Conservation (phyloP, 495 filamentous ascomycete genomes). For the Penicillium robsamsonii region DNA sequence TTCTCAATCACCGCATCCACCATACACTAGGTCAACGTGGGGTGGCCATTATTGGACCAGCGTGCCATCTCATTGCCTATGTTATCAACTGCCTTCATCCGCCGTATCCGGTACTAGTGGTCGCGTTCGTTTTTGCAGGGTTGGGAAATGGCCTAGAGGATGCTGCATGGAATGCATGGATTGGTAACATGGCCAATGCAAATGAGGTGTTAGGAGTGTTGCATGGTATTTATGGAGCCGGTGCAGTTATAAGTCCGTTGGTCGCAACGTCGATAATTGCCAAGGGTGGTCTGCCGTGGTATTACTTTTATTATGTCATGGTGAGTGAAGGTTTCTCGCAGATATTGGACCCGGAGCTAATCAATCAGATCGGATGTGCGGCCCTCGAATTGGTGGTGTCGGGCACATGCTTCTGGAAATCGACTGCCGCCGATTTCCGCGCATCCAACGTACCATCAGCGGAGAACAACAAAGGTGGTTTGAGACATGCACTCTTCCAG, state of each 20-base stretch:
- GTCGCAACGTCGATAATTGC: slow-evolving; percentile 58
- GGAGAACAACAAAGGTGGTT: slow-evolving; percentile 44
- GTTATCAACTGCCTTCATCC: slow-evolving; percentile 58
- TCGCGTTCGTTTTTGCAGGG: slow-evolving; percentile 58
- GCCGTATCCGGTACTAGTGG: slow-evolving; percentile 57
- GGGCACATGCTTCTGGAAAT: slow-evolving; percentile 63
- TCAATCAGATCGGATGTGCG: slow-evolving; percentile 57
- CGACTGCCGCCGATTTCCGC: slow-evolving; percentile 61
- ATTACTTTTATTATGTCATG: slow-evolving; percentile 62
- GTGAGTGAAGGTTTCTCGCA: slow-evolving; percentile 26
- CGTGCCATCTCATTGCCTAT: slow-evolving; percentile 63
- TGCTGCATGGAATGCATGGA: slow-evolving; percentile 65
- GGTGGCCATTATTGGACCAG: slow-evolving; percentile 64
- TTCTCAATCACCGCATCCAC: slow-evolving; percentile 60
- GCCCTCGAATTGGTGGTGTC: slow-evolving; percentile 56
- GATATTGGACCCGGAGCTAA: neutral
- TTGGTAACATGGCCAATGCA: slow-evolving; percentile 60
- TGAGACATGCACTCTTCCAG: slow-evolving; percentile 55
- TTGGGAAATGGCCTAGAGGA: slow-evolving; percentile 64
- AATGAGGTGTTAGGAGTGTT: slow-evolving; percentile 58
- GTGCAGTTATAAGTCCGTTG: slow-evolving; percentile 55
- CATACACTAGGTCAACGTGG: slow-evolving; percentile 67
- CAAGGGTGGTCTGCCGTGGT: slow-evolving; percentile 50
- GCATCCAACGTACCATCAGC: slow-evolving; percentile 35
- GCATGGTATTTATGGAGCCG: slow-evolving; percentile 58